phyloP scores from a whole-genome alignment of 768 basidiomycete genomes.

The Lactifluus hygrophoroides region DNA sequence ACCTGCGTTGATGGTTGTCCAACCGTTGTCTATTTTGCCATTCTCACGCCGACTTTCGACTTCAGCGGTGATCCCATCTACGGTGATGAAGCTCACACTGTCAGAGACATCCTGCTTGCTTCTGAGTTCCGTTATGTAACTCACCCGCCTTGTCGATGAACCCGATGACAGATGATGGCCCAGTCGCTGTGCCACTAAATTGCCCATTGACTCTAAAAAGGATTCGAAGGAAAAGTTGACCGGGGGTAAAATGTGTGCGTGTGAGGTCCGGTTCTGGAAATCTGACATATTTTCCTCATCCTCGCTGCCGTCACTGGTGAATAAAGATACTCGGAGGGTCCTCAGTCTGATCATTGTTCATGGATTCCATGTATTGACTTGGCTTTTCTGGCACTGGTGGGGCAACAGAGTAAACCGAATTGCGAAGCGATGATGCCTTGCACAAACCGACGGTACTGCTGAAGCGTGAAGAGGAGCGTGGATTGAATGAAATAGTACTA shows the following conservation, averaged over 20 bases:
- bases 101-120: conserved; percentile 80
- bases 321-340: conserved; percentile 64
- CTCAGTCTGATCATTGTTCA: conserved; percentile 29
- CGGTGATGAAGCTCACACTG: conserved; percentile 86
- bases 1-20: conserved; percentile 64
- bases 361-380: neutral
- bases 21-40: conserved; percentile 47
- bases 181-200: conserved; percentile 32
- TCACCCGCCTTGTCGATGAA: conserved; percentile 52
- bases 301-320: conserved; percentile 61
- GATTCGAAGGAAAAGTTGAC: conserved; percentile 74
- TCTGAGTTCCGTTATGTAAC: conserved; percentile 73
- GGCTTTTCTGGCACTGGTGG: conserved; percentile 26
- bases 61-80: conserved; percentile 96
- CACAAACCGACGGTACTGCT: conserved; percentile 48
- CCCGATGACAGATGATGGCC: conserved; percentile 35
- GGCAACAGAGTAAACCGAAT: conserved; percentile 38
- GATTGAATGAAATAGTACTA: conserved; percentile 39
- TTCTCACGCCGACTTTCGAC: conserved; percentile 69
- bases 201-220: conserved; percentile 69
- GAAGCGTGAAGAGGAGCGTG: conserved; percentile 45
- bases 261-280: conserved; percentile 24
- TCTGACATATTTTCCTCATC: conserved; percentile 30
- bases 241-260: conserved; percentile 62
- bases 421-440: conserved; percentile 35